Conservation (phyloP, 2,329 filamentous ascomycete species). For the Escovopsis sp. region DNA sequence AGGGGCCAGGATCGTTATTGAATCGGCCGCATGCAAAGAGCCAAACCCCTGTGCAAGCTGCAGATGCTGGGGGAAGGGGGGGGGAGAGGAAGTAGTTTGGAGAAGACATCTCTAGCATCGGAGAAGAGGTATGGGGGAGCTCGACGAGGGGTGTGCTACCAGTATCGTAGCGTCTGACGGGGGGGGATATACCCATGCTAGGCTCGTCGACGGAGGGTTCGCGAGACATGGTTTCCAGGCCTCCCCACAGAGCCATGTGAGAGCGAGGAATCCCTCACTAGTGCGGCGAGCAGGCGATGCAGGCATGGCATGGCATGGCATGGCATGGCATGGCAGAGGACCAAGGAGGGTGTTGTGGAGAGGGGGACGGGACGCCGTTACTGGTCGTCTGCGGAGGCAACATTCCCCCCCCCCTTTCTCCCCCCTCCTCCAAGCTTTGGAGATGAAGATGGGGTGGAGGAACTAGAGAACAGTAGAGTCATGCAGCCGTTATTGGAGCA, state of each 20-base stretch:
- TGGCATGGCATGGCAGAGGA: conserved; percentile 3
- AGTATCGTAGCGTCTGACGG: too few relatives aligned
- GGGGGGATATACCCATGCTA: conserved; percentile 4
- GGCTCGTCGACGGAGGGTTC: conserved; percentile 3
- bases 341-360: conserved; percentile 6
- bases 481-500: conserved; percentile 5
- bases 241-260: conserved; percentile 4
- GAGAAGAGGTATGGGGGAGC: neutral
- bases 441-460: conserved; percentile 5
- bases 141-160: too few relatives aligned
- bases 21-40: too few relatives aligned
- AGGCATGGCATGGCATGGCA: too few relatives aligned
- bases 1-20: too few relatives aligned
- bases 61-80: neutral
- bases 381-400: conserved; percentile 6
- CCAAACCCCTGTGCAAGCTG: conserved; percentile 3
- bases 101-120: too few relatives aligned
- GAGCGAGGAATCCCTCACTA: conserved; percentile 3
- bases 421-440: too few relatives aligned
- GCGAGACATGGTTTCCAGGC: conserved; percentile 2
- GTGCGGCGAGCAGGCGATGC: conserved; percentile 5
- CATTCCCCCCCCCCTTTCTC: too few relatives aligned
- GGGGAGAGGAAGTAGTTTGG: neutral
- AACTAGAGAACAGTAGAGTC: conserved; percentile 5
- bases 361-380: conserved; percentile 4